Conservation (phyloP, 495 filamentous ascomycete genomes). For the Parmelia sp. region DNA sequence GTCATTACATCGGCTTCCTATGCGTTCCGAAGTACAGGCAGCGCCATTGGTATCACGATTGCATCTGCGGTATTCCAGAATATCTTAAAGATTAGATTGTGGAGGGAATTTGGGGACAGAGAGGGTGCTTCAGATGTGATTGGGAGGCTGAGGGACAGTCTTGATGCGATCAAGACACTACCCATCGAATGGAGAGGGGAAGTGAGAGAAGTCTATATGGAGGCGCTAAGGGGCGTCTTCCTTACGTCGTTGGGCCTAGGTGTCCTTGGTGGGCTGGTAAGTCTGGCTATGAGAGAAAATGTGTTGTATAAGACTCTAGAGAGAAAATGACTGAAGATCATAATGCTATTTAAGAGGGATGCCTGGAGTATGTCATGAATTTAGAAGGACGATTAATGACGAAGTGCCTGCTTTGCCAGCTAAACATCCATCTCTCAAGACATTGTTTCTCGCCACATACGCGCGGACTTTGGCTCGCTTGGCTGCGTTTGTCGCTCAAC, state of each 20-base stretch:
- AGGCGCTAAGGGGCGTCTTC: constrained; percentile 71
- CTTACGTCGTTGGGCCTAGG: constrained; percentile 56
- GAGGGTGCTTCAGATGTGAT: constrained; percentile 65
- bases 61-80: constrained; percentile 32
- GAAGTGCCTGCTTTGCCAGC: not conserved
- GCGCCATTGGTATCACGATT: constrained; percentile 28
- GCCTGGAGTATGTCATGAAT: not conserved
- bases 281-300: constrained; percentile 70
- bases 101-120: constrained; percentile 59
- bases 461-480: no score
- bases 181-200: constrained; percentile 63
- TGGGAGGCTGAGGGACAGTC: constrained; percentile 59
- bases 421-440: not conserved
- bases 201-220: constrained; percentile 68
- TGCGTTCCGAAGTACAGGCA: constrained; percentile 20
- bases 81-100: constrained; percentile 52
- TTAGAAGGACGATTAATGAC: not conserved
- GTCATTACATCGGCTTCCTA: constrained; percentile 23
- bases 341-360: not conserved
- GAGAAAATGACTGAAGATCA: constrained; percentile 33
- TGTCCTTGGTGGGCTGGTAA: constrained; percentile 52
- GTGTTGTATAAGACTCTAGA: constrained; percentile 66
- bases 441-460: not conserved
- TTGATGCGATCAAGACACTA: constrained; percentile 65
- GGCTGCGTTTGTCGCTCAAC: no score